phyloP scores from a whole-genome alignment of 2,329 filamentous ascomycete genomes.

The Exophiala spinifera region DNA sequence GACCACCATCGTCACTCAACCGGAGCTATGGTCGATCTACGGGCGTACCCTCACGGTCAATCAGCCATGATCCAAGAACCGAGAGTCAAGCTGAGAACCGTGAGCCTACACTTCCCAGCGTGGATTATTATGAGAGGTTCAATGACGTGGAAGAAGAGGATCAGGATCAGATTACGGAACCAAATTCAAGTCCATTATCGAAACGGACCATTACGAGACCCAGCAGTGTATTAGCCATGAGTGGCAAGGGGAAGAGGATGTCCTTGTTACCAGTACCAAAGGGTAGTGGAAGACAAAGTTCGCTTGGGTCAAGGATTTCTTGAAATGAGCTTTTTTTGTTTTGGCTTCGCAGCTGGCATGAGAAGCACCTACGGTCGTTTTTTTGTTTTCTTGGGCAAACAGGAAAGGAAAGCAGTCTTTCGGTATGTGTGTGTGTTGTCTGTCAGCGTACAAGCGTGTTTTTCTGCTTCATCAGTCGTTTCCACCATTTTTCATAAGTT shows the following conservation, averaged over 20 bases:
- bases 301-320: conserved; percentile 20
- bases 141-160: conserved; percentile 23
- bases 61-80: conserved; percentile 9
- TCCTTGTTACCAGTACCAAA: conserved; percentile 26
- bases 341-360: conserved; percentile 18
- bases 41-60: conserved; percentile 15
- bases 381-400: conserved; percentile 3
- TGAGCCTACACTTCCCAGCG: conserved; percentile 1
- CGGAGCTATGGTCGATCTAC: conserved; percentile 18
- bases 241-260: conserved; percentile 29
- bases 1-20: conserved; percentile 25
- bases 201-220: conserved; percentile 28
- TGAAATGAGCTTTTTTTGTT: too few relatives aligned
- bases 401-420: neutral
- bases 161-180: conserved; percentile 26
- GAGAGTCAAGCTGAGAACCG: conserved; percentile 9
- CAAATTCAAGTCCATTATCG: conserved; percentile 27
- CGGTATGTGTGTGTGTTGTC: conserved; percentile 2
- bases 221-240: conserved; percentile 26
- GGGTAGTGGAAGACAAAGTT: conserved; percentile 24
- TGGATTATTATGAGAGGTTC: conserved; percentile 18
- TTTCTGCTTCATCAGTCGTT: neutral
- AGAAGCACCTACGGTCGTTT: conserved; percentile 11
- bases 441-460: conserved; percentile 20
- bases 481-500: neutral